Evolutionary conservation across 495 filamentous ascomycete species (phyloP), one percentile per base, ranked within the genome.

Genomic region (Trichoderma reesei): DNA sequence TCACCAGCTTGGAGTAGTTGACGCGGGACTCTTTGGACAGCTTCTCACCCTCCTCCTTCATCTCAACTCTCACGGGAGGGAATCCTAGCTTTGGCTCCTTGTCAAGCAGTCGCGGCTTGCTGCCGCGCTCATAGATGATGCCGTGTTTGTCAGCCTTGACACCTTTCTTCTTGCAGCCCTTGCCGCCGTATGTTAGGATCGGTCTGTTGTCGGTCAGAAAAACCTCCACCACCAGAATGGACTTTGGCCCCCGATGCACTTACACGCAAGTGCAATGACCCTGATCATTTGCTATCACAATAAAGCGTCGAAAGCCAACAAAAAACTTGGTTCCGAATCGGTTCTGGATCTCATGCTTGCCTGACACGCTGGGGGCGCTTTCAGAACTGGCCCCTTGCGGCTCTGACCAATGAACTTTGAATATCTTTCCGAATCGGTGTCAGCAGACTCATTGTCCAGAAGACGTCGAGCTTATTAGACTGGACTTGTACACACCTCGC

Each of bases 221-320:
- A 51, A 7, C 13, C 5, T 1, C 33, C 18, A 1, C 26, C 26
- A 26, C 13, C 6, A 31, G 39, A 63, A 31, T 31, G 37, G n/a
- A 3, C 3, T 9, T 13, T 39, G 59, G 2, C 18, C 59, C 59
- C 39, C 1, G 31, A 16, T n/a, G 44, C 20, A 64, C 77, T 73
- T 71, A 81, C 79, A 81, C 77, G 73, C 79, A 82, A 34, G 77
- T 76, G 59, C 75, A 78, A 60, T 80, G 72, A 11, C 79, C 79
- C 42, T 78, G 74, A 41, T 80, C 77, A 41, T 72, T 80, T 1
- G 72, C 76, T 1, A 82, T 71, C 3, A 82, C 75, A 34, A 82
- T 77, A 46, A 80, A 80, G 18, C 79, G 75, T 1, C 79, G 75
- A 60, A 77, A 73, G 4, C 76, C 73, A 10, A 76, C 63, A 54